These are phyloP conservation scores for Hura crepitans DNA, from an alignment of 441 rosid species.

Conservation along the genomic window DNA sequence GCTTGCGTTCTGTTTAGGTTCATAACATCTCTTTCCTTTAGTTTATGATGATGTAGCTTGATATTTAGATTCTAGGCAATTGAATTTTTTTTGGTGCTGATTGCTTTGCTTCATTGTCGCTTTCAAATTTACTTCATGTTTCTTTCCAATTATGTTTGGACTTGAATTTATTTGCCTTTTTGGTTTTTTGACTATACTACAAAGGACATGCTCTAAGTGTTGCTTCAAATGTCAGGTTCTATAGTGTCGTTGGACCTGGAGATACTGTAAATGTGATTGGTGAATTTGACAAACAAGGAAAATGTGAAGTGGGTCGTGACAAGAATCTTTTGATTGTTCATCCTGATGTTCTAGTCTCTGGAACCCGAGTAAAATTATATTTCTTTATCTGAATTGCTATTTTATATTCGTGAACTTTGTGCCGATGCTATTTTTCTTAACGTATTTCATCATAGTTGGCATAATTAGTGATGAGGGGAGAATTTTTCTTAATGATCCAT, in stretches of 20 bases:
- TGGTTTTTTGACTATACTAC: constrained; percentile 6
- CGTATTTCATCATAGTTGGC: constrained; percentile 18
- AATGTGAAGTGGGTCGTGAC: constrained; percentile 63
- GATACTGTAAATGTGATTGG: constrained; percentile 92
- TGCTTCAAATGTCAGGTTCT: constrained; percentile 49
- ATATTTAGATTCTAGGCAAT: background rate
- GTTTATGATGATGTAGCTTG: background rate
- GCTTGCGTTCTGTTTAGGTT: too few relatives aligned
- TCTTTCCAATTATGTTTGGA: background rate
- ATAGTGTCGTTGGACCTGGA: constrained; percentile 85
- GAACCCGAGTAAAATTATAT: constrained; percentile 69
- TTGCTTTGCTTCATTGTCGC: background rate
- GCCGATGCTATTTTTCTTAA: background rate
- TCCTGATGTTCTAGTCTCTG: constrained; percentile 86
- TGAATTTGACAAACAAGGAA: constrained; percentile 71
- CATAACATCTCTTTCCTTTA: background rate
- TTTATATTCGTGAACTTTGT: background rate
- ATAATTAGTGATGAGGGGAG: constrained; percentile 13
- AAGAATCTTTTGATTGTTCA: constrained; percentile 75
- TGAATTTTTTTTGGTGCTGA: background rate
- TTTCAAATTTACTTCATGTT: background rate
- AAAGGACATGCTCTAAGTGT: constrained; percentile 19
- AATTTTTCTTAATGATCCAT: too few relatives aligned
- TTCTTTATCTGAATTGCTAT: background rate
- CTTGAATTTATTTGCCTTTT: background rate